A percentile compares a stretch with the other conserved stretches of the same genome.
These are phyloP conservation scores for Neurospora sp. DNA, from an alignment of 495 filamentous ascomycete genomes.

Conservation along the genomic window DNA sequence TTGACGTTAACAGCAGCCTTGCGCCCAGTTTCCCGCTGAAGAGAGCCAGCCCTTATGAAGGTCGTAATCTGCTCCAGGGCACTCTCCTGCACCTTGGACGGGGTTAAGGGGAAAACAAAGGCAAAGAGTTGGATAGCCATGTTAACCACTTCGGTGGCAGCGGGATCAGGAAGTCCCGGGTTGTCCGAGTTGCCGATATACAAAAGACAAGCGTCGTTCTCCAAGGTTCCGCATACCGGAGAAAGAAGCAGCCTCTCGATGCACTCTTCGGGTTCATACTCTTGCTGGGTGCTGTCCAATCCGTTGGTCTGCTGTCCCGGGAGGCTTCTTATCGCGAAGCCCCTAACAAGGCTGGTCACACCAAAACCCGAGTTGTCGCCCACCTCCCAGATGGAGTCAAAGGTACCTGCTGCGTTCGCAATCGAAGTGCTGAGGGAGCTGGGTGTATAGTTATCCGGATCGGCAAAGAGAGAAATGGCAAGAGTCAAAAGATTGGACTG, in stretches of 20 bases:
- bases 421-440: constrained; percentile 86
- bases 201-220: constrained; percentile 80
- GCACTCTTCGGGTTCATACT: constrained; percentile 52
- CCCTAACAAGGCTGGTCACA: constrained; percentile 71
- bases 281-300: constrained; percentile 47
- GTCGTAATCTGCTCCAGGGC: constrained; percentile 87
- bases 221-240: constrained; percentile 70
- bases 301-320: constrained; percentile 58
- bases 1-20: constrained; percentile 89
- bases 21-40: constrained; percentile 79
- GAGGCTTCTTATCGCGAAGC: constrained; percentile 61
- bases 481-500: constrained; percentile 92
- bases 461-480: constrained; percentile 83
- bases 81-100: constrained; percentile 87
- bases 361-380: constrained; percentile 93
- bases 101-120: constrained; percentile 76
- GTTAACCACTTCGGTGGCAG: constrained; percentile 87
- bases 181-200: constrained; percentile 48
- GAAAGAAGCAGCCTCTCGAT: constrained; percentile 62
- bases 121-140: constrained; percentile 88
- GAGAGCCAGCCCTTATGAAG: constrained; percentile 62
- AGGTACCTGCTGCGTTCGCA: constrained; percentile 77
- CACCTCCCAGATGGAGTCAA: constrained; percentile 90
- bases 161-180: constrained; percentile 57
- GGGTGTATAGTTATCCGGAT: constrained; percentile 77